Evolutionary conservation across 2,329 filamentous ascomycete species (phyloP).

Genomic region (Penicillium sp.): DNA sequence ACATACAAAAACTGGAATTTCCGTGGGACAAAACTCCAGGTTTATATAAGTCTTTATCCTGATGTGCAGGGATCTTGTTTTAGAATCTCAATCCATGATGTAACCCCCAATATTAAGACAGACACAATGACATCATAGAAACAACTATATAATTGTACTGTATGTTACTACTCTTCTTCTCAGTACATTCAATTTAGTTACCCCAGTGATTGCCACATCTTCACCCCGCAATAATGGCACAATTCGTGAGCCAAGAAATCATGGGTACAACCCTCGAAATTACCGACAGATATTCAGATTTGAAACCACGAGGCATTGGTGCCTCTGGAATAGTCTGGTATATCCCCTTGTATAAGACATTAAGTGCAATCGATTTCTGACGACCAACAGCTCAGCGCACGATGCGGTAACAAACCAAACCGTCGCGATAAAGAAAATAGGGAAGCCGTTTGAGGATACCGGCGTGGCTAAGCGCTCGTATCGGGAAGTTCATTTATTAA

Average conservation of each 20-base stretch:
- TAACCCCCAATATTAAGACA: background rate
- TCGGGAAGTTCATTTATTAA: conserved; percentile 91
- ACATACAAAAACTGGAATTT: background rate
- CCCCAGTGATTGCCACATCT: background rate
- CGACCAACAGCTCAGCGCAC: conserved; percentile 73
- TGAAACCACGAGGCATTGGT: conserved; percentile 97
- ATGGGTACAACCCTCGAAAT: conserved; percentile 99
- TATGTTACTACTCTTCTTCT: background rate
- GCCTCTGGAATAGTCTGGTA: conserved; percentile 98
- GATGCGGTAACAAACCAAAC: conserved; percentile 94
- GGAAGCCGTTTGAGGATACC: conserved; percentile 99
- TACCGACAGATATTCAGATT: conserved; percentile 95
- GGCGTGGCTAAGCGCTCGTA: conserved; percentile 96
- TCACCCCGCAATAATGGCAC: conserved; percentile 66
- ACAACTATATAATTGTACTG: background rate
- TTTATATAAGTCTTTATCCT: background rate
- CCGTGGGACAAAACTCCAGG: background rate
- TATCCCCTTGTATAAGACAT: conserved; percentile 27
- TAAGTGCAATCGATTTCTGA: background rate
- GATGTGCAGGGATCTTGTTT: background rate
- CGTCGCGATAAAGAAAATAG: conserved; percentile 99
- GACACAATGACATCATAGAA: background rate
- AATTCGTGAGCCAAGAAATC: conserved; percentile 97
- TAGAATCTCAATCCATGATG: background rate
- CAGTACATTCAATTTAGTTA: background rate